phyloP scores from a whole-genome alignment of 2,329 filamentous ascomycete genomes.

The Phaeosphaeria sp. region DNA sequence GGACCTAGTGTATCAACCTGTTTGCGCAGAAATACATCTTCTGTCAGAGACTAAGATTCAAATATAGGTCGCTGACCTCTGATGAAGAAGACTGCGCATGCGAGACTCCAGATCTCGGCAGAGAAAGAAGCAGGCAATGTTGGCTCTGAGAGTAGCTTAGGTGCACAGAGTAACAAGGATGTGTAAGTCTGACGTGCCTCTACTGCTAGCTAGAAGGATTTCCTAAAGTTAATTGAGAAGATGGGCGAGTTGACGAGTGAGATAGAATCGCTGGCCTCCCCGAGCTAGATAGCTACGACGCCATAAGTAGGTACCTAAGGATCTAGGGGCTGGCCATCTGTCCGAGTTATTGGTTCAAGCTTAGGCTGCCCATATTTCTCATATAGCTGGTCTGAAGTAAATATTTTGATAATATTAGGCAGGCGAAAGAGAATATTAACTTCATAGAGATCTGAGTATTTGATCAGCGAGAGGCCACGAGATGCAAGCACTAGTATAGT shows the following conservation, averaged over 20 bases:
- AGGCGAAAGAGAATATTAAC: constrained; percentile 14
- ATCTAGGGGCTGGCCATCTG: constrained; percentile 12
- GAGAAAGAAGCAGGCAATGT: constrained; percentile 3
- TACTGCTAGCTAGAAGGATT: constrained; percentile 14
- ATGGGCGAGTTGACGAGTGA: constrained; percentile 10
- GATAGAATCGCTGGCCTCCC: constrained; percentile 7
- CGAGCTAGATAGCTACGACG: constrained; percentile 14
- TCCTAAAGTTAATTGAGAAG: constrained; percentile 14
- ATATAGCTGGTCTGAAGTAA: constrained; percentile 10
- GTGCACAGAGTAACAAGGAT: constrained; percentile 3
- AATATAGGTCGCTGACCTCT: constrained; percentile 10
- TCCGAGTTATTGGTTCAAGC: constrained; percentile 7
- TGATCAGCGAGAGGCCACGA: neutral
- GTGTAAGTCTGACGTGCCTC: constrained; percentile 4
- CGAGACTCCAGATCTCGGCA: constrained; percentile 16
- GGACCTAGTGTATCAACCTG: constrained; percentile 10
- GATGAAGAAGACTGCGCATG: constrained; percentile 6
- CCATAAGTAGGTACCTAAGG: constrained; percentile 15
- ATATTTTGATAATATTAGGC: constrained; percentile 8
- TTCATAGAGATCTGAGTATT: constrained; percentile 17
- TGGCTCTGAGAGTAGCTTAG: constrained; percentile 9
- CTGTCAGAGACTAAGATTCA: constrained; percentile 4
- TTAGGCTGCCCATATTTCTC: constrained; percentile 12
- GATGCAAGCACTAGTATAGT: neutral
- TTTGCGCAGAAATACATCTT: constrained; percentile 7